These are phyloP conservation scores for Scenedesmus sp. DNA, from an alignment of 163 green algal genomes.

Conservation along the genomic window DNA sequence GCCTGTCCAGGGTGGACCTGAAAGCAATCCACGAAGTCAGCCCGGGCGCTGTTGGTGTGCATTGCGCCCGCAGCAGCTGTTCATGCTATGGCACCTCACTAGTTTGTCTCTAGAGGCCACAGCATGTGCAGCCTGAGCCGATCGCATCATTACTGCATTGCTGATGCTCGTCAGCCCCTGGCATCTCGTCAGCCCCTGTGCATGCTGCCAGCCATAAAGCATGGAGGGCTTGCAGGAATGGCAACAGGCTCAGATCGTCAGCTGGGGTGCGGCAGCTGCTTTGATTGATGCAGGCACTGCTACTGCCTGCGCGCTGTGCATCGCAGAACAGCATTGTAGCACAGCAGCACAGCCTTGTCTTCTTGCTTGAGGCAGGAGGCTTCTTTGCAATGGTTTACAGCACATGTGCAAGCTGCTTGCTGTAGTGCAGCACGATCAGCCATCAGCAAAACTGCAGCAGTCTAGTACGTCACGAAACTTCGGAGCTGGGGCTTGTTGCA, in stretches of 20 bases:
- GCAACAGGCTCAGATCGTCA: background rate
- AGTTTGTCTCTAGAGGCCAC: background rate
- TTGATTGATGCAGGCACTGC: background rate
- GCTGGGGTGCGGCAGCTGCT: background rate
- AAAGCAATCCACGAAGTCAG: background rate
- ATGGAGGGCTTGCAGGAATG: background rate
- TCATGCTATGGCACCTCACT: background rate
- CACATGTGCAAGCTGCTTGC: too few relatives aligned
- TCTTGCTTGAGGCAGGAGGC: background rate
- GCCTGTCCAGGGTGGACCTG: slow-evolving; percentile 2
- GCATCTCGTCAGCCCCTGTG: slow-evolving; percentile 4
- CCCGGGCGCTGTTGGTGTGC: background rate
- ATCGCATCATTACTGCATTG: background rate
- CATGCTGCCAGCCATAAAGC: background rate
- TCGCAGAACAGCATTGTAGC: background rate
- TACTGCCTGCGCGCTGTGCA: background rate
- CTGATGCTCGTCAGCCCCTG: slow-evolving; percentile 12
- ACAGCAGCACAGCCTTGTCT: background rate
- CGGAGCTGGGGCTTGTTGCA: too few relatives aligned
- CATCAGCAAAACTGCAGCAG: too few relatives aligned
- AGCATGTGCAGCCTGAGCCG: background rate
- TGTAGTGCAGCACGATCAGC: too few relatives aligned
- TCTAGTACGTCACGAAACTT: too few relatives aligned
- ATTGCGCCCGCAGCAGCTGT: background rate
- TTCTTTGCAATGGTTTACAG: too few relatives aligned